These are phyloP conservation scores for Alliaria petiolata DNA, from an alignment of 345 rosid species.

Conservation along the genomic window DNA sequence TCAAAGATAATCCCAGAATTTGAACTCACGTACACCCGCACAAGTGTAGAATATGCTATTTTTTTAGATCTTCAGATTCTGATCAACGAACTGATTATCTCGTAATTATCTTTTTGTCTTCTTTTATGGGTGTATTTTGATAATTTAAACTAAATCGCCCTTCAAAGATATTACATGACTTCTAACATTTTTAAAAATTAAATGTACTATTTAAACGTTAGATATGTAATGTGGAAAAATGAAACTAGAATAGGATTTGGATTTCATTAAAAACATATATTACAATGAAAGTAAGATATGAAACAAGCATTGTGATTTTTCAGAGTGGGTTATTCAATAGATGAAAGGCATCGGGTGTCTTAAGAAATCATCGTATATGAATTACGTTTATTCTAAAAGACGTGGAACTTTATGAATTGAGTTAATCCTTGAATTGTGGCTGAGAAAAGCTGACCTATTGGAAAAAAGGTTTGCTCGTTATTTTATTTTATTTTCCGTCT, in stretches of 20 bases:
- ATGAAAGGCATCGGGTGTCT: too few species aligned
- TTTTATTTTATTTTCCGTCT: too few species aligned
- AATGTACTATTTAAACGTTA: not conserved
- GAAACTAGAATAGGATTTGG: not conserved
- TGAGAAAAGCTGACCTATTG: too few species aligned
- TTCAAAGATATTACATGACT: not conserved
- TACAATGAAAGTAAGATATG: not conserved
- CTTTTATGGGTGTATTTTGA: not conserved
- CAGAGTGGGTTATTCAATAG: too few species aligned
- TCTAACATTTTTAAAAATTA: too few species aligned
- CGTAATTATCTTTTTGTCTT: not conserved
- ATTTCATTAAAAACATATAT: not conserved
- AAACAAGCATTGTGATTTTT: too few species aligned
- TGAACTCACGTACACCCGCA: not conserved
- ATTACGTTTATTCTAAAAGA: too few species aligned
- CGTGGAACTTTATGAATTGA: too few species aligned
- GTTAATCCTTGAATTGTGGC: too few species aligned
- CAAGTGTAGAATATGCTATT: constrained; percentile 26
- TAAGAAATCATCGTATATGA: too few species aligned
- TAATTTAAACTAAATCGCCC: too few species aligned
- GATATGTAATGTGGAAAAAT: not conserved
- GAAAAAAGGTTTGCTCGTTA: too few species aligned
- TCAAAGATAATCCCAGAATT: not conserved
- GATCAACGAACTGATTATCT: not conserved
- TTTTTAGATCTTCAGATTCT: not conserved